phyloP scores from a whole-genome alignment of 2,329 filamentous ascomycete genomes.

The Sporothrix pallida region DNA sequence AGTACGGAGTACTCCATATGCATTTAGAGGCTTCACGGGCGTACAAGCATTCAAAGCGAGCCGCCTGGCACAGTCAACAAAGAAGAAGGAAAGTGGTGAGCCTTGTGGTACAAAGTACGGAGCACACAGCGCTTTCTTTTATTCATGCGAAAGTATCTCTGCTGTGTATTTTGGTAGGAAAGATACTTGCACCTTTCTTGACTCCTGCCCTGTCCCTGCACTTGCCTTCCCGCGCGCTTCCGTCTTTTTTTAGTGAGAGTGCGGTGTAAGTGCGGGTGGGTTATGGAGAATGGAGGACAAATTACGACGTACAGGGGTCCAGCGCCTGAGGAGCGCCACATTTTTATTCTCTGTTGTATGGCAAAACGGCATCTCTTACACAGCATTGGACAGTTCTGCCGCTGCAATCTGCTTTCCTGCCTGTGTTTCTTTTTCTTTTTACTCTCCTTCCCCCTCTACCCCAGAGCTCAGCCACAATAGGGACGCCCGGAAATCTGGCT shows the following conservation, averaged over 20 bases:
- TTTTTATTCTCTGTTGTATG: neutral
- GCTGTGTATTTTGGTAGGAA: neutral
- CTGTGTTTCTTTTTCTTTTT: neutral
- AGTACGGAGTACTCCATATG: too few species aligned
- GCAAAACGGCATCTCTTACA: neutral
- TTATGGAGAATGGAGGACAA: too few species aligned
- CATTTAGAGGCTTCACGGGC: neutral
- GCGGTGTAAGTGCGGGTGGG: neutral
- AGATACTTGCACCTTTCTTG: neutral
- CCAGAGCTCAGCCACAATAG: constrained; percentile 23
- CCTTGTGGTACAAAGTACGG: too few species aligned
- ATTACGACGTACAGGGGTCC: neutral
- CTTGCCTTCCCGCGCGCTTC: constrained; percentile 29
- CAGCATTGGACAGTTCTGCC: constrained; percentile 18
- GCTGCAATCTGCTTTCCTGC: neutral
- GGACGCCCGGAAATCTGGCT: neutral
- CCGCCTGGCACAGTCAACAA: neutral
- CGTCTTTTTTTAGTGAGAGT: constrained; percentile 26
- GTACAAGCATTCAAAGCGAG: neutral
- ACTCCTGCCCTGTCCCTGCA: neutral
- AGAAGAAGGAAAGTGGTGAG: too few species aligned
- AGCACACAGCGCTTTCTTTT: neutral
- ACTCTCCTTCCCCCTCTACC: neutral
- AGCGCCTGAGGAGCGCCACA: constrained; percentile 19
- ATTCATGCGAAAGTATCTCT: neutral